Base-by-base conservation (phyloP, 2,329 filamentous ascomycete genomes). In the Microascus cirrosus region DNA sequence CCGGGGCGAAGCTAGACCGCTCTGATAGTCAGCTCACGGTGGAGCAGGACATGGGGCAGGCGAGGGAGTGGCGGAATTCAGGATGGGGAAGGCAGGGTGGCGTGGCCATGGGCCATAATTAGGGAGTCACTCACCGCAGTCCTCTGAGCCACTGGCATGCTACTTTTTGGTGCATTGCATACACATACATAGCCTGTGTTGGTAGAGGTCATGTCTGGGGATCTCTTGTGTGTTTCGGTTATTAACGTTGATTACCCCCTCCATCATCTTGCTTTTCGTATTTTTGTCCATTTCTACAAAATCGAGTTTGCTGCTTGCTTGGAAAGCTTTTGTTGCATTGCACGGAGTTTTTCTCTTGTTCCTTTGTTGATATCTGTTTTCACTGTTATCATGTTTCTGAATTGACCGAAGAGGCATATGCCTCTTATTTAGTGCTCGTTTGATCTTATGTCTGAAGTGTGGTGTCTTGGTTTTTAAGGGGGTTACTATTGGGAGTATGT, bases 51-150 rank as follows among this genome's bases (percentile, higher is more conserved):
- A 4, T 11, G 18, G 51, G 15, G 24, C 50, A 58, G 28, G 8
- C 20, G 12, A 42, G 56, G 51, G 56, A 58, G 52, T 58, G 56
- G 56, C 56, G 56, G 34, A 53, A 58, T 22, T 58, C 56, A 20
- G 35, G 51, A 15, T 57, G 56, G 56, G 54, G 54, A 39, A 54
- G 56, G 51, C 56, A 53, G 51, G 36, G 52, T 25, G 50, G 55
- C 8, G 28, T 57, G 20, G 55, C 45, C 15, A 57, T 42, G 34
- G 55, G 55, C 18, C 34, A 57, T 39, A 25, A 53, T n/a, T 36
- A 24, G 25, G 2, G 4, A 8, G 28, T 32, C 28, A 32, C 28
- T 4, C 28, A 32, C 28, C 28, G 28, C 28, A 32, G 28, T 32
- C 8, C 8, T 32, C 28, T 32, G 28, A 32, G 8, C 28, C 28